phyloP scores from a whole-genome alignment of 2,329 filamentous ascomycete genomes.

The Fusarium sp. region DNA sequence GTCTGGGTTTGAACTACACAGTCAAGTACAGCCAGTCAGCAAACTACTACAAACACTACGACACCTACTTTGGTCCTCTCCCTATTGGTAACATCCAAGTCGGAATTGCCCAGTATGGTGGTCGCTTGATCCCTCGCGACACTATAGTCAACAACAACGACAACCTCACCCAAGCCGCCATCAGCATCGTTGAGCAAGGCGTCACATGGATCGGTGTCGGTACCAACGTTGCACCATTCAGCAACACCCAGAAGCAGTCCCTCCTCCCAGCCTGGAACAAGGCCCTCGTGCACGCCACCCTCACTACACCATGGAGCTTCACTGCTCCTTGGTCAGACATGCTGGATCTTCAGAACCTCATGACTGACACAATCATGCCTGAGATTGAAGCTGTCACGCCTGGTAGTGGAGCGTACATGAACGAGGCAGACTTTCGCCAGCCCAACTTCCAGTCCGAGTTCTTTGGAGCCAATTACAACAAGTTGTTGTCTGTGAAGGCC shows the following conservation, averaged over 20 bases:
- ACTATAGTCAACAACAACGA: conserved; percentile 45
- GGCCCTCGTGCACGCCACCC: conserved; percentile 43
- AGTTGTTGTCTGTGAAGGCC: conserved; percentile 57
- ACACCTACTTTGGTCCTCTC: conserved; percentile 52
- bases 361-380: conserved; percentile 43
- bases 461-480: conserved; percentile 58
- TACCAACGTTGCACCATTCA: conserved; percentile 41
- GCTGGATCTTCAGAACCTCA: conserved; percentile 44
- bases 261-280: conserved; percentile 54
- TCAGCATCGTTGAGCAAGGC: conserved; percentile 36
- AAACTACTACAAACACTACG: conserved; percentile 51
- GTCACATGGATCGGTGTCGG: conserved; percentile 43
- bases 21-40: conserved; percentile 10
- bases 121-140: conserved; percentile 55
- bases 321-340: conserved; percentile 42
- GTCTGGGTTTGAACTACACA: conserved; percentile 7
- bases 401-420: conserved; percentile 58
- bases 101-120: conserved; percentile 47
- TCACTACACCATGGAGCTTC: conserved; percentile 42
- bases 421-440: conserved; percentile 61
- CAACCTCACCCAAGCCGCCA: conserved; percentile 44
- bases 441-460: conserved; percentile 51
- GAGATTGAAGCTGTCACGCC: conserved; percentile 50
- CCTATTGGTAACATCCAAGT: conserved; percentile 49
- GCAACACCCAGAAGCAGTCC: conserved; percentile 43